phyloP scores from a whole-genome alignment of 768 basidiomycete genomes.

The Cystobasidiopsis lactophilus region DNA sequence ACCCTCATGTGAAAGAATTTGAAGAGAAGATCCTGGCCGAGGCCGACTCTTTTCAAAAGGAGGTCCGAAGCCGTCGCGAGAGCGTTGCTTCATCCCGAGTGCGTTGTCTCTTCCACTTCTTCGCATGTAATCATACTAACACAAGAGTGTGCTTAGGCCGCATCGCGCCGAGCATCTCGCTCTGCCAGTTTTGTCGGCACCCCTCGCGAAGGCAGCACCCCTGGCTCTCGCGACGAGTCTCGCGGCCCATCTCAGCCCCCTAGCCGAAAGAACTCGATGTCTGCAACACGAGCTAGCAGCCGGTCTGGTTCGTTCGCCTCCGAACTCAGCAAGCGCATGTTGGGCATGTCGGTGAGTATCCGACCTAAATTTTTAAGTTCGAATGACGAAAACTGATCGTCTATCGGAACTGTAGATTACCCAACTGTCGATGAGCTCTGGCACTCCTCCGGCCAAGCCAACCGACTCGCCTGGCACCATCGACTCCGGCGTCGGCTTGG shows the following conservation, averaged over 20 bases:
- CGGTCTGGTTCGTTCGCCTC: slow-evolving; percentile 13
- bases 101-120: neutral
- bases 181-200: slow-evolving; percentile 2
- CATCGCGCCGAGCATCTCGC: neutral
- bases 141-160: neutral
- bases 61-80: slow-evolving; percentile 29
- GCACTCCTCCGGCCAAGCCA: slow-evolving; percentile 10
- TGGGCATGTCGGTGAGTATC: neutral
- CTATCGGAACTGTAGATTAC: neutral
- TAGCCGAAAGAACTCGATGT: neutral
- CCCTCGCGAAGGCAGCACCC: neutral
- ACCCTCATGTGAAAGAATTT: slow-evolving; percentile 27
- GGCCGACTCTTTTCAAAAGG: slow-evolving; percentile 37
- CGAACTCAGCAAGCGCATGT: slow-evolving; percentile 11
- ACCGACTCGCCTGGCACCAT: too few species aligned
- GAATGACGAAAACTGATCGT: neutral
- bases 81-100: slow-evolving; percentile 28
- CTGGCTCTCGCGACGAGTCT: neutral
- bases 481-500: slow-evolving; percentile 8
- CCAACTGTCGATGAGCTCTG: neutral
- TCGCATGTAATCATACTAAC: neutral
- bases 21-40: slow-evolving; percentile 44
- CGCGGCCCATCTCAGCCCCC: neutral
- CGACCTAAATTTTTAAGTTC: neutral
- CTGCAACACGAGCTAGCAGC: slow-evolving; percentile 5